These are phyloP conservation scores for Microsporum ferrugineum DNA, from an alignment of 2,329 filamentous ascomycete species.

Conservation along the genomic window DNA sequence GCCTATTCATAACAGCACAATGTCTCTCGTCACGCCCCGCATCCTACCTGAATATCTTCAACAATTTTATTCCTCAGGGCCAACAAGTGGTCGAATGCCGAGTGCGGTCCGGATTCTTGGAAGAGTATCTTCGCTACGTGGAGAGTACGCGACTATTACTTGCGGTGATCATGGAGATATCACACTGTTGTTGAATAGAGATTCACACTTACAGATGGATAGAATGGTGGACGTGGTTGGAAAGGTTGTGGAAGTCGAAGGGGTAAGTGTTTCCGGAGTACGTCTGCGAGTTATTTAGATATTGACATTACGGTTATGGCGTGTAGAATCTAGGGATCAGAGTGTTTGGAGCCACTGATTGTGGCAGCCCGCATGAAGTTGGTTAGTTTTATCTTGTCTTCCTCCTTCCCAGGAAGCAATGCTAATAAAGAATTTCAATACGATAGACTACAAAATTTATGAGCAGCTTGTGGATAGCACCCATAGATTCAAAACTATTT, in stretches of 20 bases:
- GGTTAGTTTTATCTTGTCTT: constrained; percentile 20
- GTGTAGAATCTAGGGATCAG: constrained; percentile 30
- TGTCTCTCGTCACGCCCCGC: constrained; percentile 69
- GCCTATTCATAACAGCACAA: constrained; percentile 30
- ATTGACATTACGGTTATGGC: neutral
- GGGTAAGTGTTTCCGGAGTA: constrained; percentile 18
- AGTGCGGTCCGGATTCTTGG: constrained; percentile 74
- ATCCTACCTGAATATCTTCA: constrained; percentile 71
- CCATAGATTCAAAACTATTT: constrained; percentile 69
- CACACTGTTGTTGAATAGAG: constrained; percentile 58
- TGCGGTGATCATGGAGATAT: constrained; percentile 58
- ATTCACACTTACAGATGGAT: constrained; percentile 35
- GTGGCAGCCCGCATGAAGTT: constrained; percentile 31
- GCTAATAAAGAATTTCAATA: neutral
- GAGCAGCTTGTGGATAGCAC: constrained; percentile 76
- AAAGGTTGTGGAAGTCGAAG: constrained; percentile 34
- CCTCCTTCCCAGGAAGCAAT: neutral
- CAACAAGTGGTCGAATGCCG: constrained; percentile 28
- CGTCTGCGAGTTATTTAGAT: neutral
- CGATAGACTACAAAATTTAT: constrained; percentile 60
- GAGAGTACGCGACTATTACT: constrained; percentile 69
- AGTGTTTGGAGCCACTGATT: constrained; percentile 33
- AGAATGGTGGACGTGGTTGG: constrained; percentile 38
- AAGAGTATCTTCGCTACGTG: constrained; percentile 69
- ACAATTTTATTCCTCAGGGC: constrained; percentile 50